Conservation (phyloP, 2,329 filamentous ascomycete species). For the Eutypa lata region DNA sequence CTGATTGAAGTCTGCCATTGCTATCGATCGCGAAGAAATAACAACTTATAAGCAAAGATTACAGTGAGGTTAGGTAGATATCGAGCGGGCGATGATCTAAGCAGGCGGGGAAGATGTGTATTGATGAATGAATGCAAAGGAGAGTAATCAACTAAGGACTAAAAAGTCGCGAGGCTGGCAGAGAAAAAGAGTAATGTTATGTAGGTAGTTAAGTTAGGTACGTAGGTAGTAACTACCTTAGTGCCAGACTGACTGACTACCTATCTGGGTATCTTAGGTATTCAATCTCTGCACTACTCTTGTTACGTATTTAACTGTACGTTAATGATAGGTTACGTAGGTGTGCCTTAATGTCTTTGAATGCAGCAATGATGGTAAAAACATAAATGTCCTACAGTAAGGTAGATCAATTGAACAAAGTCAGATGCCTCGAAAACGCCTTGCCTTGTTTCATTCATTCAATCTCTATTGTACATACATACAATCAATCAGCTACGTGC, state of each 20-base stretch:
- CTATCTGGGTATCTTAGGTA: no score
- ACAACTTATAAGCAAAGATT: neutral
- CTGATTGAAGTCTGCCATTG: slow-evolving; percentile 68
- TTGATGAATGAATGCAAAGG: neutral
- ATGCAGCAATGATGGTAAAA: neutral
- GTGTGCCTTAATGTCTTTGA: no score
- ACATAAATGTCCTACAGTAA: no score
- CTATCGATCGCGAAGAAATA: slow-evolving; percentile 1
- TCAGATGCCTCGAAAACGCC: no score
- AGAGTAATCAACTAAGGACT: neutral
- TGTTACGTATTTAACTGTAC: no score
- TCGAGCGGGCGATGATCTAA: neutral
- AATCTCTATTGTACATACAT: neutral
- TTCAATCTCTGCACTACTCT: no score
- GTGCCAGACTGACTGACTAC: neutral
- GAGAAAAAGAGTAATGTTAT: neutral
- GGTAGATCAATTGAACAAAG: no score
- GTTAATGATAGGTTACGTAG: no score
- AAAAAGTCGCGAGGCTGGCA: slow-evolving; percentile 1
- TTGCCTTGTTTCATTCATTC: no score
- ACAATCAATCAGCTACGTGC: neutral
- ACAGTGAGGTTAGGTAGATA: neutral
- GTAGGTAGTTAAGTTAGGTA: no score
- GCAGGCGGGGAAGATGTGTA: neutral
- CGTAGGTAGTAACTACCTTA: no score